Percentiles rank a stretch among this genome's conserved stretches.
Conservation (phyloP, 768 basidiomycete genomes). For the Terana coerulea region DNA sequence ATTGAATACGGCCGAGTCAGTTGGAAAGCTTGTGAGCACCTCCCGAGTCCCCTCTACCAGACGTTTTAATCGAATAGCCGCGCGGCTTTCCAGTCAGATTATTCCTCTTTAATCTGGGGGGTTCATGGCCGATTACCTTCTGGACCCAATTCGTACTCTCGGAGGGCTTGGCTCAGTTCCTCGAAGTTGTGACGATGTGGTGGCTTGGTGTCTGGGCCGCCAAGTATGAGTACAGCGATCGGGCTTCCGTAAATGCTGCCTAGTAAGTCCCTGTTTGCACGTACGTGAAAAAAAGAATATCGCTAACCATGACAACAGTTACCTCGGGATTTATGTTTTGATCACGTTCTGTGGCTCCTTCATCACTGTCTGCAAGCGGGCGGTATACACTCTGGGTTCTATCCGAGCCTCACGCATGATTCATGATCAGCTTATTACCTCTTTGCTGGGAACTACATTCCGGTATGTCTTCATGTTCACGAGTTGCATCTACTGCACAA, state of each 20-base stretch:
- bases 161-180: constrained; percentile 19
- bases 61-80: neutral
- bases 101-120: constrained; percentile 23
- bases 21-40: constrained; percentile 32
- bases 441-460: constrained; percentile 57
- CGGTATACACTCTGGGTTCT: constrained; percentile 41
- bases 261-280: constrained; percentile 24
- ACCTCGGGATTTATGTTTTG: constrained; percentile 40
- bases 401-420: constrained; percentile 53
- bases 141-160: constrained; percentile 23
- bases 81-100: constrained; percentile 23
- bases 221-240: constrained; percentile 31
- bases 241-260: constrained; percentile 29
- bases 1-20: constrained; percentile 54
- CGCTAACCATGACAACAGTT: constrained; percentile 31
- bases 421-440: constrained; percentile 46
- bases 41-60: neutral
- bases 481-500: neutral
- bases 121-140: constrained; percentile 25
- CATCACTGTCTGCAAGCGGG: constrained; percentile 29
- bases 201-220: constrained; percentile 42
- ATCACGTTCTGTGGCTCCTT: constrained; percentile 30
- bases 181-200: constrained; percentile 32
- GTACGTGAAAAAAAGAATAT: no score
- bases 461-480: constrained; percentile 41